Base-by-base conservation (phyloP, 1,139 yeast genomes). In the Hansenula anomala region DNA sequence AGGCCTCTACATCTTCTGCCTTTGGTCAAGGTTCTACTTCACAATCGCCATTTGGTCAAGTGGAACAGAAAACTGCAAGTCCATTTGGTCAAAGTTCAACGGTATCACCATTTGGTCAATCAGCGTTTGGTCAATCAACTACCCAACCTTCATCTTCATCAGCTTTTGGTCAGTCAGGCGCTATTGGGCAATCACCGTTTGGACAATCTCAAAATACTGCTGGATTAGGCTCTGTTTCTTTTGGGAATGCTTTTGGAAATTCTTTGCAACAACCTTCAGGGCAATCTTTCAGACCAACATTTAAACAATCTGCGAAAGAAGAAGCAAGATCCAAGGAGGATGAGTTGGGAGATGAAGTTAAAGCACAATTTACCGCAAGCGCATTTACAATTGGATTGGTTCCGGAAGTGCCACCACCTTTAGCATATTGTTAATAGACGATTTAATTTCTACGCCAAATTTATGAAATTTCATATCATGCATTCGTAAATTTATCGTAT, bases 401-500 rank as follows among this genome's bases (percentile, higher is more conserved):
- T 1, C 97, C 97, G 0, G 96, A 86, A 45, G 53, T 76, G 1
- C 78, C 89, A 2, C 97, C 97, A 2, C 95, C 96, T 7, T 33
- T 73, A 13, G 67, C 60, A 35, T 56, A 62, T 36, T 65, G 78
- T 41, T 72, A 48, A 52, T 23, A 23, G 13, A 20, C 15, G 13
- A 10, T 11, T 20, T 8, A 23, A 23, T n/a, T n/a, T n/a, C n/a
- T n/a, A n/a, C n/a, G n/a, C n/a, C n/a, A n/a, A n/a, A n/a, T n/a
- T n/a, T n/a, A n/a, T n/a, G n/a, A n/a, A n/a, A n/a, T n/a, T n/a
- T n/a, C n/a, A n/a, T n/a, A n/a, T n/a, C 13, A 10, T 12, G 11
- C 13, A 10, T 28, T 28, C n/a, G n/a, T n/a, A n/a, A n/a, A n/a
- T n/a, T n/a, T n/a, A n/a, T n/a, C n/a, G n/a, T n/a, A n/a, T n/a